These are phyloP conservation scores for Ustilago tritici DNA, from an alignment of 1,284 basidiomycete genomes.

Conservation along the genomic window DNA sequence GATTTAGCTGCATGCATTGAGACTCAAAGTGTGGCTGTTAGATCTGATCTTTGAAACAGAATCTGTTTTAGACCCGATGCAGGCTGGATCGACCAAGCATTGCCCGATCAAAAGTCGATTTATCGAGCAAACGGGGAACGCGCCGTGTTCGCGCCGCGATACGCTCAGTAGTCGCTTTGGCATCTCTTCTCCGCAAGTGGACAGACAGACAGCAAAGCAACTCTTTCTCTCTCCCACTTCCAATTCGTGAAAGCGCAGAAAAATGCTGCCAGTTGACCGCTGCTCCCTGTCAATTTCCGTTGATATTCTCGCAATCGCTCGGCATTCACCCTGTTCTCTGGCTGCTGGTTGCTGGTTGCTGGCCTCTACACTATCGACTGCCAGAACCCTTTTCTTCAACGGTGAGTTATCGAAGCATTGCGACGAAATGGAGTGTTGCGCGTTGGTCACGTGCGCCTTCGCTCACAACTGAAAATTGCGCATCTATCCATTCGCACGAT, in stretches of 20 bases:
- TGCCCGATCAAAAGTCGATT: not conserved
- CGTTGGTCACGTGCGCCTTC: too few species aligned
- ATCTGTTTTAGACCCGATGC: too few species aligned
- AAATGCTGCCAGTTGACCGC: not conserved
- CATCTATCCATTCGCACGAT: too few species aligned
- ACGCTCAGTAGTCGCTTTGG: not conserved
- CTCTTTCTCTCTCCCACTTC: too few species aligned
- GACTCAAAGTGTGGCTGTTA: not conserved
- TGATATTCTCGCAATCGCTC: not conserved
- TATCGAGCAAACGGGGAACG: not conserved
- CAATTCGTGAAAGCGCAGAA: conserved; percentile 3
- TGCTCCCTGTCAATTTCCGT: not conserved
- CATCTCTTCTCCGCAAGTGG: not conserved
- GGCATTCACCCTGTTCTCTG: not conserved
- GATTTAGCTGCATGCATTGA: not conserved
- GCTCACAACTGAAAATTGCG: too few species aligned
- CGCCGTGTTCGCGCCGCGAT: not conserved
- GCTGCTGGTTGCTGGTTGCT: not conserved
- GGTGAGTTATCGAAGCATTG: too few species aligned
- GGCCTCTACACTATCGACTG: not conserved
- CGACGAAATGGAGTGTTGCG: too few species aligned
- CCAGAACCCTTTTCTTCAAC: not conserved
- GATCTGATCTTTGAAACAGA: not conserved
- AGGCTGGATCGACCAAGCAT: too few species aligned
- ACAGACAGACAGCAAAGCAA: not conserved